Base-by-base conservation (phyloP, 371 early-diverging fungal species). In the Conidiobolus incongruus region DNA sequence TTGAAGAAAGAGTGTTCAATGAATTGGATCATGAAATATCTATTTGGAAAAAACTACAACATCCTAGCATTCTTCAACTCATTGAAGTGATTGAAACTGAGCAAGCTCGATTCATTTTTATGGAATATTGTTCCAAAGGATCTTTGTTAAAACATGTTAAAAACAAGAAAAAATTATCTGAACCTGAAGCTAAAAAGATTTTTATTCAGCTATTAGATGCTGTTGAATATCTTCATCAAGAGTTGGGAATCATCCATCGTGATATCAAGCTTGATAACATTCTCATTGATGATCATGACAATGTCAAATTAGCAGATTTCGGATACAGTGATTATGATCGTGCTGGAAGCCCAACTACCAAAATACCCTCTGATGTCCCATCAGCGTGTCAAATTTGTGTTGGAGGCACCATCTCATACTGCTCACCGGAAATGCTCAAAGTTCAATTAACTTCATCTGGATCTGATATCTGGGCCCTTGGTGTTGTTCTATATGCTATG, bases 241-340 rank as follows among this genome's bases (percentile, higher is more conserved):
- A 79, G 15, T 60, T 58, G 22, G 49, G 65, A 8, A 66, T 92
- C 15, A 73, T 77, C 17, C 94, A 96, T 57, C 71, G 84, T 40
- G 97, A 96, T 56, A 53, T 96, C 38, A 96, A 96, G 58, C 65
- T 81, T 21, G 97, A 96, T 45, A 95, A 95, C 54, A 67, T 94
- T 15, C 54, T 94, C 23, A 48, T 66, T 11, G 63, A 63, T 42
- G 59, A 62, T 23, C 31, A 53, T 32, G 50, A 47, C 2, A 44
- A 55, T n/a, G 63, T 75, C 56, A 87, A 84, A 50, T 49, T 94
- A 8, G 70, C 76, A 46, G 97, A 97, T 56, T 94, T 97, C 61
- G 94, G 95, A 1, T 56, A 86, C 5, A 68, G 47, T 30, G 22
- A 41, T 5, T 4, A 15, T 3, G 36, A 36, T 7, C 30, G 6